These are phyloP conservation scores for Nicotiana attenuata DNA, from an alignment of 257 asterid genomes.

Conservation along the genomic window DNA sequence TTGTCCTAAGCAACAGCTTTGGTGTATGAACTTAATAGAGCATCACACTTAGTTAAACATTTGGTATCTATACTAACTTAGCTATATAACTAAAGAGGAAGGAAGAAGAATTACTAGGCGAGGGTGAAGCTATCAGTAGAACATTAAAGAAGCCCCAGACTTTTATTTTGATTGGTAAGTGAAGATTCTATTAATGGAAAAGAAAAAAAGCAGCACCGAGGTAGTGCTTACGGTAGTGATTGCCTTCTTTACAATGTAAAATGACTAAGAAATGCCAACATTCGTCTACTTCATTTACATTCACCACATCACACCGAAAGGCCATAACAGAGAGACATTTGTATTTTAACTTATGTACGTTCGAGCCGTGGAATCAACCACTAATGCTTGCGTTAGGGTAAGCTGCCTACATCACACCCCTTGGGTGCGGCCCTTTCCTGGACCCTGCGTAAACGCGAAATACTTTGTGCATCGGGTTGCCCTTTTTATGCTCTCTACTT, in stretches of 20 bases:
- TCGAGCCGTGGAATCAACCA: too few species aligned
- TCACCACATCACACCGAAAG: too few species aligned
- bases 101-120: background rate
- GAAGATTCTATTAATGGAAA: conserved; percentile 1
- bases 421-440: too few species aligned
- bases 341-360: background rate
- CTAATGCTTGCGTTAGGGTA: too few species aligned
- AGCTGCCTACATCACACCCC: too few species aligned
- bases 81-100: background rate
- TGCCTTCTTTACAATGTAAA: background rate
- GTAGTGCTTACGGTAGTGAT: background rate
- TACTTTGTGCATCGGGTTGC: too few species aligned
- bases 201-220: background rate
- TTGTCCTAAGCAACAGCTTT: background rate
- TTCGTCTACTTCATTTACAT: background rate
- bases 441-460: too few species aligned
- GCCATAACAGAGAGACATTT: conserved; percentile 3
- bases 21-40: background rate
- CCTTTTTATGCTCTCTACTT: background rate
- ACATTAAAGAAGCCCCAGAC: background rate
- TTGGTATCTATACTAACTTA: background rate
- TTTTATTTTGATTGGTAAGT: background rate
- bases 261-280: background rate
- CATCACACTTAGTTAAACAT: background rate
- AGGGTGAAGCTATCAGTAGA: background rate